Evolutionary conservation across 73 alveolate genomes (phyloP).

Genomic region (Tetrahymena elliotti): DNA sequence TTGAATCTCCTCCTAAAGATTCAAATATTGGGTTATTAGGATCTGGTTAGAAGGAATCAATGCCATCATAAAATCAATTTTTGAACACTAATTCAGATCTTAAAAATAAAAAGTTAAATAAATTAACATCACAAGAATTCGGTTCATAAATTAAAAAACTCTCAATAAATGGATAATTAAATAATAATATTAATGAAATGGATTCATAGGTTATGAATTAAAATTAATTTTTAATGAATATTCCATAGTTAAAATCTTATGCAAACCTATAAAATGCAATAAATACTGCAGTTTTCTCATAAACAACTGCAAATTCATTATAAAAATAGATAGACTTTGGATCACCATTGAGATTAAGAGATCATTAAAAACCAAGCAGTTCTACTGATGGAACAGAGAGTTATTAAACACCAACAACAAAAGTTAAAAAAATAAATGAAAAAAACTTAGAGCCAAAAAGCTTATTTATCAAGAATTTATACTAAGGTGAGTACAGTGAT

Average conservation of each 20-base stretch:
- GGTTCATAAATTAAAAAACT: not conserved
- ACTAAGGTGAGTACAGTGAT: not conserved
- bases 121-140: not conserved
- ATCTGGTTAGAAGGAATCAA: not conserved
- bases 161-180: not conserved
- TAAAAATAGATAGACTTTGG: not conserved
- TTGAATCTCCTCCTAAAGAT: not conserved
- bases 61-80: not conserved
- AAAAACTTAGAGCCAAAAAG: not conserved
- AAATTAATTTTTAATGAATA: not conserved
- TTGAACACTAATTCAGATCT: too few relatives aligned
- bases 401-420: not conserved
- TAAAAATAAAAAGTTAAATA: too few relatives aligned
- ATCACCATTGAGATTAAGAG: not conserved
- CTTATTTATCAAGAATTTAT: not conserved
- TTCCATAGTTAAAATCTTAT: not conserved
- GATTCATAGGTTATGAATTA: too few relatives aligned
- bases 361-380: not conserved
- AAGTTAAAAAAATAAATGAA: not conserved
- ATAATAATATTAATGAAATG: not conserved
- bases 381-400: not conserved
- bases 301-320: not conserved
- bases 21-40: not conserved
- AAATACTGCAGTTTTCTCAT: not conserved
- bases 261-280: not conserved